phyloP scores from a whole-genome alignment of 495 filamentous ascomycete species.

The Bryoglossum gracile region DNA sequence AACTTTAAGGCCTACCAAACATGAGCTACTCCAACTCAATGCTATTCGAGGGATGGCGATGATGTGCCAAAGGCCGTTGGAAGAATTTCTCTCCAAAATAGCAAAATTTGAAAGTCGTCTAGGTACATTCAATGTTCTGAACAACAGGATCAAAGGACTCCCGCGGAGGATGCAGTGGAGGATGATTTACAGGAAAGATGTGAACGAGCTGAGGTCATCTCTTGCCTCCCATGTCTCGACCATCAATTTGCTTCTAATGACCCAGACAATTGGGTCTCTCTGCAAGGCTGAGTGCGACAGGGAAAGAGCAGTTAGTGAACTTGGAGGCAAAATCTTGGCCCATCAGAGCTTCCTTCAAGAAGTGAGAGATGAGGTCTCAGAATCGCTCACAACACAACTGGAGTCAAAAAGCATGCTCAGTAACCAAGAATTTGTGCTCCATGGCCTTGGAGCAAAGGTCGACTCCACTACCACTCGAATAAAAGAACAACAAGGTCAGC shows the following conservation, averaged over 20 bases:
- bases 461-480: background rate
- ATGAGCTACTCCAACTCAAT: background rate
- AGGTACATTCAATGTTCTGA: background rate
- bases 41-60: background rate
- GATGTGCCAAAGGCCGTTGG: background rate
- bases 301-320: background rate
- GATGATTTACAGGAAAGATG: background rate
- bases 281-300: background rate
- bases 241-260: slow-evolving; percentile 1
- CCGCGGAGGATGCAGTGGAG: background rate
- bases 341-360: background rate
- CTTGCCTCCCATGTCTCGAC: background rate
- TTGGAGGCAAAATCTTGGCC: background rate
- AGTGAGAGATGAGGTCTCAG: background rate
- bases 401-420: background rate
- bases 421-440: background rate
- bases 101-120: background rate
- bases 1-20: background rate
- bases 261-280: background rate
- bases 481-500: background rate
- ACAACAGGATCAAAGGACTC: background rate
- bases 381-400: background rate
- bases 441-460: background rate
- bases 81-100: background rate
- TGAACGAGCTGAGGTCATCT: background rate